Base-by-base conservation (phyloP, 495 filamentous ascomycete genomes). In the Hypoxylon trugodes region DNA sequence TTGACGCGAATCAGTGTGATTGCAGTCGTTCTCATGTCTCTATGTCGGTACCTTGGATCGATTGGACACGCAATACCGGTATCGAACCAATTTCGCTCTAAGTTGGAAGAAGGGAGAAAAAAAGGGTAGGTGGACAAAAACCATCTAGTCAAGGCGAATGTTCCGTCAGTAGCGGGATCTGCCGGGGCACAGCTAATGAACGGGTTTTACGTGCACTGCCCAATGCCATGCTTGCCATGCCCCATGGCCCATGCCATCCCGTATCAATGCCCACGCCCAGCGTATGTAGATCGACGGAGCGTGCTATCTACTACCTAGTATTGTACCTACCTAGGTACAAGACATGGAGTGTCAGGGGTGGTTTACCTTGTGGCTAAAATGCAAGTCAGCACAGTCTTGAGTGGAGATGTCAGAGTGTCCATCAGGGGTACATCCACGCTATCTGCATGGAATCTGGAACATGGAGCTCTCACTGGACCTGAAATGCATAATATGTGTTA, bases 301-400 rank as follows among this genome's bases (percentile, higher is more conserved):
- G 47, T 62, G 57, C 46, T 61, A 58, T 66, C 63, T 48, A 52
- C 32, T 32, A 38, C 55, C 33, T 60, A 53, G 61, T 45, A 56
- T 38, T 47, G 26, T 48, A 33, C 45, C 30, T 46, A 19, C 41
- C 19, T 45, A 46, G 25, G 40, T 32, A 55, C 64, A 59, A 58
- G 58, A 47, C 35, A 52, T 46, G 42, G 51, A 43, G 51, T 36
- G 41, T 32, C 48, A 51, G 37, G 51, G 51, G 50, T 22, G 51
- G 47, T 32, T 24, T 45, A 51, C 50, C 36, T 51, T 64, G 61
- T 69, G 66, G 66, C 66, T 69, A 69, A 69, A 69, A 69, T 64
- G 61, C 66, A 61, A 48, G 66, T 69, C 66, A 65, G 50, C 52
- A 59, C 40, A 36, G 64, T 53, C 58, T 58, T 33, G 40, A 49